These are phyloP conservation scores for Malassezia vespertilionis DNA, from an alignment of 1,284 basidiomycete species.

Conservation along the genomic window DNA sequence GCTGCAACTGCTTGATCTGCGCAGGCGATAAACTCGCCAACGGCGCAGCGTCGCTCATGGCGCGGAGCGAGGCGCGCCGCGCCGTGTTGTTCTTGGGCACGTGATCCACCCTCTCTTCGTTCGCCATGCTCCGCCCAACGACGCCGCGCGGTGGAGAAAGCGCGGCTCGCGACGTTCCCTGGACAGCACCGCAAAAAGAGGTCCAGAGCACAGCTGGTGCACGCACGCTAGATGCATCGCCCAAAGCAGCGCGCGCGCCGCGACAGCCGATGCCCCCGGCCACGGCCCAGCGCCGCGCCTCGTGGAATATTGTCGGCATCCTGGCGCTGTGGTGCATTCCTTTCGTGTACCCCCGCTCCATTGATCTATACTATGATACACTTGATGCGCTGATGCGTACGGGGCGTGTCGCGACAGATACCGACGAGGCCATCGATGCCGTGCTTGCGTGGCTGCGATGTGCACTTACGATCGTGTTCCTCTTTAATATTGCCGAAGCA, in stretches of 20 bases:
- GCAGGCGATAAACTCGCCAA: slow-evolving; percentile 22
- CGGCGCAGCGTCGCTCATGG: neutral
- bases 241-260: neutral
- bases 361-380: slow-evolving; percentile 9
- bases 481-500: slow-evolving; percentile 11
- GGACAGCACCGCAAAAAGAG: neutral
- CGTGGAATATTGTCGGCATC: slow-evolving; percentile 10
- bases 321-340: slow-evolving; percentile 3
- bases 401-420: neutral
- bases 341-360: slow-evolving; percentile 1
- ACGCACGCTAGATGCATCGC: neutral
- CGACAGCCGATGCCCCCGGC: slow-evolving; percentile 6
- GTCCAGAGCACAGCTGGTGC: neutral
- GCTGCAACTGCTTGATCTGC: slow-evolving; percentile 49
- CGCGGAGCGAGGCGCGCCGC: neutral
- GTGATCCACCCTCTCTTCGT: neutral
- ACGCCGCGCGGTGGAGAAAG: neutral
- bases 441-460: slow-evolving; percentile 10
- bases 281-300: slow-evolving; percentile 13
- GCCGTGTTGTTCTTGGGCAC: slow-evolving; percentile 1
- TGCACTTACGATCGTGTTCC: slow-evolving; percentile 12
- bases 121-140: neutral
- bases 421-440: slow-evolving; percentile 14
- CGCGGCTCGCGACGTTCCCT: neutral
- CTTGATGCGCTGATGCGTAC: slow-evolving; percentile 5